phyloP scores from a whole-genome alignment of 2,329 filamentous ascomycete species.

The Byssothecium circinans region DNA sequence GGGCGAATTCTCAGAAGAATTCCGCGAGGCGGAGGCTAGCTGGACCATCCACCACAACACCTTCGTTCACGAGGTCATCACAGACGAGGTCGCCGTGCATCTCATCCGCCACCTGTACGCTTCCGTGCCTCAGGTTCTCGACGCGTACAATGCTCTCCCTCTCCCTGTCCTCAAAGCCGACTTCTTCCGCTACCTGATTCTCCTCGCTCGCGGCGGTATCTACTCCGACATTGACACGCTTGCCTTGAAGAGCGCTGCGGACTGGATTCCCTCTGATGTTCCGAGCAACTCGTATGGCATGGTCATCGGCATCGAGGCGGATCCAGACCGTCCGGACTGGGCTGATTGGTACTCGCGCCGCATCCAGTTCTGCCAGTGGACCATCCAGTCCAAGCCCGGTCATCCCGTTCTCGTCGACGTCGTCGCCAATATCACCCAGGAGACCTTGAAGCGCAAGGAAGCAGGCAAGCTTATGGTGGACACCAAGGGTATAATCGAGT shows the following conservation, averaged over 20 bases:
- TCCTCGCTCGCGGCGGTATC: conserved; percentile 76
- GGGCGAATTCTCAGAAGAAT: conserved; percentile 70
- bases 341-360: conserved; percentile 91
- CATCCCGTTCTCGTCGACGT: conserved; percentile 89
- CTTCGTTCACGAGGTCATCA: conserved; percentile 95
- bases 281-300: conserved; percentile 78
- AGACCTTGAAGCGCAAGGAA: conserved; percentile 74
- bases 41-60: conserved; percentile 87
- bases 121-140: conserved; percentile 56
- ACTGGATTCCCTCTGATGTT: conserved; percentile 83
- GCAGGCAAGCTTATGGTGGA: conserved; percentile 65
- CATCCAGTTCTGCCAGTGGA: conserved; percentile 99
- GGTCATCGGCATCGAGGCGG: conserved; percentile 93
- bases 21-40: conserved; percentile 81
- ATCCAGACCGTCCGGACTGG: conserved; percentile 92
- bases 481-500: conserved; percentile 82
- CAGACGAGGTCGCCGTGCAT: conserved; percentile 81
- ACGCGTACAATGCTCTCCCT: conserved; percentile 53
- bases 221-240: conserved; percentile 85
- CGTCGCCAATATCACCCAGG: conserved; percentile 80
- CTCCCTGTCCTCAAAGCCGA: conserved; percentile 62
- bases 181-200: conserved; percentile 69
- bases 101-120: conserved; percentile 86
- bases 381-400: conserved; percentile 91
- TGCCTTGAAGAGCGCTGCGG: conserved; percentile 77